These are phyloP conservation scores for Nitzschia sp. DNA, from an alignment of 108 stramenopile genomes.

Conservation along the genomic window DNA sequence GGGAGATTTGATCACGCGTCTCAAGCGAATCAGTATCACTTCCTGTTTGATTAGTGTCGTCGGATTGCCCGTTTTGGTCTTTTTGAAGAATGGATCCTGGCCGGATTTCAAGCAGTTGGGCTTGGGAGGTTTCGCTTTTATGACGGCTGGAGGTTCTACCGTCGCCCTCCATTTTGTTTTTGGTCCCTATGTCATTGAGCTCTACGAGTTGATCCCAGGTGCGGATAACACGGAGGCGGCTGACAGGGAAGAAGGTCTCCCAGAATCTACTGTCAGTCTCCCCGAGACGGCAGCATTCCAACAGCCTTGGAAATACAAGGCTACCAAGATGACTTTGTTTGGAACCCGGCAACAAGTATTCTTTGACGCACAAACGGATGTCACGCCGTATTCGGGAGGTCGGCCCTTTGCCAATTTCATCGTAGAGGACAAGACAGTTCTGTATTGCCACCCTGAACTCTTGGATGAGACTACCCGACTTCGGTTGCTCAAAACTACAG, in stretches of 20 bases:
- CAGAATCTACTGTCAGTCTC: background rate
- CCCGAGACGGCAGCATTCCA: constrained; percentile 3
- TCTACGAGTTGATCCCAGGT: constrained; percentile 31
- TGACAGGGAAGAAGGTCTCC: constrained; percentile 1
- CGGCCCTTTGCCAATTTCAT: constrained; percentile 88
- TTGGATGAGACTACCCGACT: constrained; percentile 52
- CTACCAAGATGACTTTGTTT: constrained; percentile 66
- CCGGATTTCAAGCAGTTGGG: constrained; percentile 65
- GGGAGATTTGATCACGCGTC: constrained; percentile 59
- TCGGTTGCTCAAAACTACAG: constrained; percentile 26
- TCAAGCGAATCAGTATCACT: constrained; percentile 75
- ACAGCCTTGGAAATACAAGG: constrained; percentile 35
- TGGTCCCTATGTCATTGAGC: constrained; percentile 75
- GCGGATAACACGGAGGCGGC: background rate
- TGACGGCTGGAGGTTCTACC: constrained; percentile 72
- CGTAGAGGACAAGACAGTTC: constrained; percentile 46
- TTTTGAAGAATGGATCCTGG: constrained; percentile 48
- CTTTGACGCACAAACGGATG: constrained; percentile 70
- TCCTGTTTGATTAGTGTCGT: constrained; percentile 62
- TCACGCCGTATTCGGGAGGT: constrained; percentile 45
- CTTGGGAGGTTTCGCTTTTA: constrained; percentile 59
- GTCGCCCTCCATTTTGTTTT: constrained; percentile 78
- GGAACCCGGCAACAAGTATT: constrained; percentile 53
- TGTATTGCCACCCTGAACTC: constrained; percentile 81
- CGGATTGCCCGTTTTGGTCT: constrained; percentile 64